These are phyloP conservation scores for Polyporus arcularius DNA, from an alignment of 768 basidiomycete species.

Conservation along the genomic window DNA sequence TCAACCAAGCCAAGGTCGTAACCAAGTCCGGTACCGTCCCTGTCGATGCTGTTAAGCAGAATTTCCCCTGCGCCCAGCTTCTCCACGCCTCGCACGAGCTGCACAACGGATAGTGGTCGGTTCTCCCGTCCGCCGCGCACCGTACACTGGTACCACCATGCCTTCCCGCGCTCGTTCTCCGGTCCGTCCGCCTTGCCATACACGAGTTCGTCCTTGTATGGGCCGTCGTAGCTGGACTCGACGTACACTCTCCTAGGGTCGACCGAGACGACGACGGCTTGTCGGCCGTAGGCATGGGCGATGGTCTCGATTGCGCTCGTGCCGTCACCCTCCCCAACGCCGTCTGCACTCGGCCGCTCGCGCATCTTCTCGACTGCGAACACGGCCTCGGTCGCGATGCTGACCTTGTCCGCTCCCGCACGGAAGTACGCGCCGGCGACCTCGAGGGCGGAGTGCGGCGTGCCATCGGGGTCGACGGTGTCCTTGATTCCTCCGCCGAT, in stretches of 20 bases:
- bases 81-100: conserved; percentile 92
- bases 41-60: conserved; percentile 92
- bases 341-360: conserved; percentile 32
- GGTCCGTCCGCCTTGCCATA: conserved; percentile 41
- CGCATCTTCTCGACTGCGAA: conserved; percentile 86
- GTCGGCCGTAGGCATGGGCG: conserved; percentile 85
- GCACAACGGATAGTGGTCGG: conserved; percentile 82
- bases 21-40: conserved; percentile 83
- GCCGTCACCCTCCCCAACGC: conserved; percentile 55
- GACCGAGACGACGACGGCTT: conserved; percentile 96
- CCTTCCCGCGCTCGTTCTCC: conserved; percentile 64
- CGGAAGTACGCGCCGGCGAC: conserved; percentile 97
- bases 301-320: conserved; percentile 93
- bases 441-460: conserved; percentile 81
- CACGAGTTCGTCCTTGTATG: conserved; percentile 65
- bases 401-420: conserved; percentile 97
- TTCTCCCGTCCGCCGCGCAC: conserved; percentile 89
- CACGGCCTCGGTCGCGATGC: conserved; percentile 95
- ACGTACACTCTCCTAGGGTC: conserved; percentile 91
- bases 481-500: conserved; percentile 99
- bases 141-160: conserved; percentile 99
- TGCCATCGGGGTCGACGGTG: conserved; percentile 93
- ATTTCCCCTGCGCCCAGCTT: conserved; percentile 92
- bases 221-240: conserved; percentile 66
- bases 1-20: conserved; percentile 86